phyloP scores from a whole-genome alignment of 108 stramenopile species.

The Skeletonema tropicum region DNA sequence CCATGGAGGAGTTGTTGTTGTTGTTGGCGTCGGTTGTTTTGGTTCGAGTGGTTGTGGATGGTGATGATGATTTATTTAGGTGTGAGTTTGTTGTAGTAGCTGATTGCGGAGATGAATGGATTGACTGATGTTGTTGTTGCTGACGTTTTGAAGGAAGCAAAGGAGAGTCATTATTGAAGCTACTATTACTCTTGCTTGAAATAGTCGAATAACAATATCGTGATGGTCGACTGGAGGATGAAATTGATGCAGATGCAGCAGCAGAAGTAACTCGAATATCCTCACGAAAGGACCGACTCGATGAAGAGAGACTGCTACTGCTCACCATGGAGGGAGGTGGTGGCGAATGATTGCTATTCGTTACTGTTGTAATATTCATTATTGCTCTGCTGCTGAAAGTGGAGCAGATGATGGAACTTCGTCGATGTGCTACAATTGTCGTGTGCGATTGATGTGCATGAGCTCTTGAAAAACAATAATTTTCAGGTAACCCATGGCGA shows the following conservation, averaged over 20 bases:
- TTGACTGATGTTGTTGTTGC: background rate
- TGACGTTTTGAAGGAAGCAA: background rate
- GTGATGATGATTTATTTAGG: background rate
- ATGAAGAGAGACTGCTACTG: constrained; percentile 4
- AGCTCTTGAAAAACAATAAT: too few species aligned
- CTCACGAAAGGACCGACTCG: background rate
- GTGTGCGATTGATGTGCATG: background rate
- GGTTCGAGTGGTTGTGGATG: background rate
- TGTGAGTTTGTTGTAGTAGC: background rate
- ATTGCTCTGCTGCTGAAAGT: background rate
- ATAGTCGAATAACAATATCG: background rate
- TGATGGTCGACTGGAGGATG: background rate
- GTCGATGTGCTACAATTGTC: background rate
- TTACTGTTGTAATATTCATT: background rate
- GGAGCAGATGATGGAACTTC: background rate
- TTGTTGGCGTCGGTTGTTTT: constrained; percentile 2
- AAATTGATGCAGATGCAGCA: background rate
- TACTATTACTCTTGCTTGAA: background rate
- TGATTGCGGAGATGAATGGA: background rate
- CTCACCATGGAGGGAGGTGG: background rate
- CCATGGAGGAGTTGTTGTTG: constrained; percentile 54
- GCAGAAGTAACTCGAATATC: background rate
- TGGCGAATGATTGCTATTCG: background rate
- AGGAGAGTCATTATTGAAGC: background rate
- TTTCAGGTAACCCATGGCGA: background rate